Conservation (phyloP, 371 early-diverging fungal species). For the Racocetra persica region DNA sequence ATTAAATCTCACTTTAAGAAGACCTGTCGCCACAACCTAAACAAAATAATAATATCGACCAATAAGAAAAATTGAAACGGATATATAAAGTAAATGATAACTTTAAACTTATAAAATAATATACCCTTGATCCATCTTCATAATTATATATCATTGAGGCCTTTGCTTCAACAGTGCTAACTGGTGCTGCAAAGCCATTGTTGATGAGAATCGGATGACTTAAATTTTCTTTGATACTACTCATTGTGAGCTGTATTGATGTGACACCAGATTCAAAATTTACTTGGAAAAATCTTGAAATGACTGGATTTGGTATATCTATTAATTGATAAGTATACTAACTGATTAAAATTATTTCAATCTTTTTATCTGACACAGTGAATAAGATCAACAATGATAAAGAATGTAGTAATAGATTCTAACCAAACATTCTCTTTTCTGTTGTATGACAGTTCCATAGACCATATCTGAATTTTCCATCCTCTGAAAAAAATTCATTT, state of each 20-base stretch:
- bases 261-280: slow-evolving; percentile 41
- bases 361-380: background rate
- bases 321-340: background rate
- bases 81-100: background rate
- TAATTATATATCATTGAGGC: slow-evolving; percentile 42
- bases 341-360: background rate
- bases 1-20: slow-evolving; percentile 35
- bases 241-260: slow-evolving; percentile 29
- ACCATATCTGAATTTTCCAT: slow-evolving; percentile 18
- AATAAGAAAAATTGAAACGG: background rate
- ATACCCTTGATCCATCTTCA: slow-evolving; percentile 41
- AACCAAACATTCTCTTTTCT: background rate
- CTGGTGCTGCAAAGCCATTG: background rate
- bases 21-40: slow-evolving; percentile 34
- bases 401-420: background rate
- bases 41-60: background rate
- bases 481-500: slow-evolving; percentile 22
- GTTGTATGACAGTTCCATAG: background rate
- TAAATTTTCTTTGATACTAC: slow-evolving; percentile 3
- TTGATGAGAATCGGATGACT: background rate
- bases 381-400: background rate
- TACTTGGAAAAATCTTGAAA: slow-evolving; percentile 39
- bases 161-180: slow-evolving; percentile 10
- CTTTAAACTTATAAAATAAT: background rate
- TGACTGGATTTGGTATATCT: slow-evolving; percentile 34